phyloP scores from a whole-genome alignment of 192 early-diverging fungal species.

The Backusella mclennaniae region DNA sequence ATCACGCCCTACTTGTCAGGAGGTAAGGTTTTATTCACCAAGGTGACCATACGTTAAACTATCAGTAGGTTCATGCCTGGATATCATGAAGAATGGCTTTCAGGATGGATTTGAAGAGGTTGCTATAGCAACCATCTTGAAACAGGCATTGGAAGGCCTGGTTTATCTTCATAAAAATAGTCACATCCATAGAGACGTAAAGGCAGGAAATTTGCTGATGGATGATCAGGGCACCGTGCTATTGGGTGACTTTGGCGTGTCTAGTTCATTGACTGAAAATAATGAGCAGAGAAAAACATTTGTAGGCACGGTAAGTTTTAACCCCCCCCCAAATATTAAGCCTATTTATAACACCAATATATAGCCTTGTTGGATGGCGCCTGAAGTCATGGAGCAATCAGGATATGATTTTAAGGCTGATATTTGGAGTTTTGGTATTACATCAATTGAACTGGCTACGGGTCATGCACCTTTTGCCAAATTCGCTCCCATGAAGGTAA shows the following conservation, averaged over 20 bases:
- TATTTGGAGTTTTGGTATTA: conserved; percentile 92
- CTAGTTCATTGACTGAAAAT: conserved; percentile 61
- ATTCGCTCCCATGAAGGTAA: conserved; percentile 79
- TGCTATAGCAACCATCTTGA: conserved; percentile 77
- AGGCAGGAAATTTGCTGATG: conserved; percentile 67
- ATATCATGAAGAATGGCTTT: conserved; percentile 85
- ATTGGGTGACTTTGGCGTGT: conserved; percentile 73
- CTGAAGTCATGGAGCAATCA: conserved; percentile 82
- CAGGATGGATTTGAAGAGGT: conserved; percentile 80
- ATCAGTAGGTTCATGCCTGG: conserved; percentile 70
- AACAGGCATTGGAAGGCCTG: conserved; percentile 68
- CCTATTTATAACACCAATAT: background rate
- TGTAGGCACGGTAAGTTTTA: conserved; percentile 60
- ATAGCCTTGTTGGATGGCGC: conserved; percentile 40
- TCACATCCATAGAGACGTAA: conserved; percentile 72
- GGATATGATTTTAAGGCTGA: conserved; percentile 90
- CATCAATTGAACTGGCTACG: conserved; percentile 79
- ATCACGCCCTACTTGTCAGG: conserved; percentile 77
- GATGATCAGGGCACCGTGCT: conserved; percentile 62
- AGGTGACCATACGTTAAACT: background rate
- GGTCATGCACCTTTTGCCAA: conserved; percentile 89
- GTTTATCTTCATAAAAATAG: conserved; percentile 63
- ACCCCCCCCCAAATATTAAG: too few relatives aligned
- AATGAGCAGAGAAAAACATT: conserved; percentile 68
- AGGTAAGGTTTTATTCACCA: conserved; percentile 32